Evolutionary conservation across 192 early-diverging fungal genomes (phyloP).

Genomic region (Podila epigama): DNA sequence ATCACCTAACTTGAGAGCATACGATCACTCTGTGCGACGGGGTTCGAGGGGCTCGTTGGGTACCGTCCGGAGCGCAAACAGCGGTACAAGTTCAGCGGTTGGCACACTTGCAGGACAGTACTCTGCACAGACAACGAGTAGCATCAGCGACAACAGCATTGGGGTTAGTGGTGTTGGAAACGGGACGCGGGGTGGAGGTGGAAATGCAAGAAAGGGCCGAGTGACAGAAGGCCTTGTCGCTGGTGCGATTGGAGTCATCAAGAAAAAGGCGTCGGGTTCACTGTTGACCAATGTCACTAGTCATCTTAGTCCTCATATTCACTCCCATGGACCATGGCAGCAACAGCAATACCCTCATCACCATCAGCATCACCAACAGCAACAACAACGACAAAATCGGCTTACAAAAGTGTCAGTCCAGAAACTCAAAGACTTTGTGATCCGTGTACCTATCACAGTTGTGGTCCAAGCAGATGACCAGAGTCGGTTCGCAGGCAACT

Average conservation of each 20-base stretch:
- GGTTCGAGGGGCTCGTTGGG: slow-evolving; percentile 17
- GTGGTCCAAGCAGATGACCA: slow-evolving; percentile 32
- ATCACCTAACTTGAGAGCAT: neutral
- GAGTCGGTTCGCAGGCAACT: neutral
- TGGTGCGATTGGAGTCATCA: slow-evolving; percentile 16
- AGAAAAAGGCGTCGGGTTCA: slow-evolving; percentile 17
- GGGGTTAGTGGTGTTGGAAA: too few species aligned
- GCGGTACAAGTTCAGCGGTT: neutral
- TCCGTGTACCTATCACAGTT: slow-evolving; percentile 31
- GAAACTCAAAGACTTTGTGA: slow-evolving; percentile 39
- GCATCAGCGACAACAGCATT: neutral
- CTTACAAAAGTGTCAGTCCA: slow-evolving; percentile 4
- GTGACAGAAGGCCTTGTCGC: slow-evolving; percentile 5
- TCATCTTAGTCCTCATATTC: neutral
- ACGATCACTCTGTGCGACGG: slow-evolving; percentile 2
- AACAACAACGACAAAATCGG: neutral
- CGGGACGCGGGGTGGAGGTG: too few species aligned
- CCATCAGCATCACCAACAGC: slow-evolving; percentile 3
- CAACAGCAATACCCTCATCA: neutral
- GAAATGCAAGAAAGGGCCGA: neutral
- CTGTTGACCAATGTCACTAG: neutral
- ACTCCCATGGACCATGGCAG: neutral
- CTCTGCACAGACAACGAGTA: neutral
- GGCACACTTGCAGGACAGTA: neutral
- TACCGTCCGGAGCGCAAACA: slow-evolving; percentile 9